A percentile compares a stretch with the other conserved stretches of the same genome.
Evolutionary conservation across 2,329 filamentous ascomycete genomes (phyloP).

Genomic region (Colletotrichum caudatum): DNA sequence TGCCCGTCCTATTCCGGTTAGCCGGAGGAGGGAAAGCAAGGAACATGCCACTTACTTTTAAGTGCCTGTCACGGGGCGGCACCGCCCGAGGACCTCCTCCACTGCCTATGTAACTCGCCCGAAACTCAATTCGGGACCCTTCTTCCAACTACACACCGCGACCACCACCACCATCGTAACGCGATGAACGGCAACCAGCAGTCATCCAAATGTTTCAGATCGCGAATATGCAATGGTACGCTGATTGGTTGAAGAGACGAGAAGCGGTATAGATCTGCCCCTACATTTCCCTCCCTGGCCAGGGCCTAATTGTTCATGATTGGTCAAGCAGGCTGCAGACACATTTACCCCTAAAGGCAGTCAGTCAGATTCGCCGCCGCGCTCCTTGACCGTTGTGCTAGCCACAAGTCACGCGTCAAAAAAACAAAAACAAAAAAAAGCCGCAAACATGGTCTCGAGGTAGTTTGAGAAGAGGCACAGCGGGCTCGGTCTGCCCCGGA

Average conservation of each 20-base stretch:
- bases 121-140: constrained; percentile 23
- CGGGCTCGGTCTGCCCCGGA: neutral
- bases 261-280: neutral
- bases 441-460: neutral
- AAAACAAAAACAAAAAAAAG: no score
- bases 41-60: neutral
- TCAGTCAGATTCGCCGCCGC: neutral
- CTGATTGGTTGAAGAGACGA: neutral
- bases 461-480: neutral
- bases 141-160: constrained; percentile 35
- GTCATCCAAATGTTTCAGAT: neutral
- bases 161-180: neutral
- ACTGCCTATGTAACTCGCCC: no score
- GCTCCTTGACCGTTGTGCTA: neutral
- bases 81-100: constrained; percentile 23
- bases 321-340: constrained; percentile 7
- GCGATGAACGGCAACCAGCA: neutral
- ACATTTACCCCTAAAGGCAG: constrained; percentile 1
- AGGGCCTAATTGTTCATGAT: neutral
- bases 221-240: neutral
- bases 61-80: constrained; percentile 12
- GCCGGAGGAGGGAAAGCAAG: neutral
- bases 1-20: neutral
- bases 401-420: neutral
- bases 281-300: constrained; percentile 13